Base-by-base conservation (phyloP, 2,329 filamentous ascomycete species). In the Stachybotrys chlorohalonatus region DNA sequence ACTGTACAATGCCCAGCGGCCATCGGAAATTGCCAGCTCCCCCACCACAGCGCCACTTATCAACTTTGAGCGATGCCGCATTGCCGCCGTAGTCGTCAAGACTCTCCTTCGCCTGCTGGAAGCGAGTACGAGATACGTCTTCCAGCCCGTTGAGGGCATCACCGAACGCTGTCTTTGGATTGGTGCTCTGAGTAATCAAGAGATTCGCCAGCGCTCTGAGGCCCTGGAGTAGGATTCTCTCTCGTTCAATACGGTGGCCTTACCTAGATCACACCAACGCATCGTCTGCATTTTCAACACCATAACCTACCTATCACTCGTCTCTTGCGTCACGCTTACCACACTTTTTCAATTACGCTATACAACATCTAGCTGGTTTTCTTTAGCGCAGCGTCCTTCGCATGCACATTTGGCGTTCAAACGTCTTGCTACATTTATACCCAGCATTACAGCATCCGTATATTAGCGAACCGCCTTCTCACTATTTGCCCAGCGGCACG, bases 151-250 rank as follows among this genome's bases (percentile, higher is more conserved):
- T 45, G 86, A 90, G 58, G 87, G 88, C 53, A 81, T 91, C 52
- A 86, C 89, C 5, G 88, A 90, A 70, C 80, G 87, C 59, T 94
- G 89, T 67, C 76, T 94, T n/a, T 94, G 90, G 89, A 85, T 94
- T 73, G 85, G 87, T 50, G 87, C 89, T 9, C 68, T 94, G 54
- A 81, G 73, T 54, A 89, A 93, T 60, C 82, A 84, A n/a, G 87
- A 92, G 63, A 90, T 94, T 63, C 73, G 80, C 55, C 73, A 70
- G 57, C 73, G 75, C 54, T 81, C 79, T 0, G 76, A 79, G 53
- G 69, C 64, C 53, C 63, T 84, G 36, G 78, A 83, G 66, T 70
- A 56, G 58, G 52, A 13, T 42, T 2, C 2, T 13, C 13, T 5
- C 36, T 9, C 5, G 9, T 42, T 42, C 9, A 6, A 51, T 24